Percentiles rank a stretch among this genome's conserved stretches.
Conservation (phyloP, 306 rosid species). For the Inga oerstediana region DNA sequence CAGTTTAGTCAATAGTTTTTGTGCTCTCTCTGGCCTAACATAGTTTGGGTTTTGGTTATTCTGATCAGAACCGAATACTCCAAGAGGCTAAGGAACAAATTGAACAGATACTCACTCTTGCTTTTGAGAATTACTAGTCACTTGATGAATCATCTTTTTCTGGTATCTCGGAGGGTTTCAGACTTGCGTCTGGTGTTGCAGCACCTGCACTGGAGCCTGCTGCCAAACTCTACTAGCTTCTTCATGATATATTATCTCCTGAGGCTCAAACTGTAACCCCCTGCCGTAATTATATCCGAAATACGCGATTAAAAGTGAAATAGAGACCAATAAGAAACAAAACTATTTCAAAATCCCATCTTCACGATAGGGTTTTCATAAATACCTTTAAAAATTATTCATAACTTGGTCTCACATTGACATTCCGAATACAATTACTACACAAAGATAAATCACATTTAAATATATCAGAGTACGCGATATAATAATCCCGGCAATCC, state of each 20-base stretch:
- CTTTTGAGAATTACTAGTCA: conserved; percentile 88
- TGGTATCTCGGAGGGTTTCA: conserved; percentile 79
- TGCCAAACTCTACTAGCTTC: conserved; percentile 82
- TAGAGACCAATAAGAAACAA: too few relatives aligned
- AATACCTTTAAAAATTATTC: too few relatives aligned
- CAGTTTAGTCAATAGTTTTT: conserved; percentile 5
- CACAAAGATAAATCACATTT: too few relatives aligned
- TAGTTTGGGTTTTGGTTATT: conserved; percentile 16
- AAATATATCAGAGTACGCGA: too few relatives aligned
- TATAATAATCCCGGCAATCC: too few relatives aligned
- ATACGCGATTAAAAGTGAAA: too few relatives aligned
- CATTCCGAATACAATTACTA: too few relatives aligned
- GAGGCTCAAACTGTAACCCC: conserved; percentile 98
- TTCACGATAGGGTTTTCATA: too few relatives aligned
- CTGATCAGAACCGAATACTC: conserved; percentile 79
- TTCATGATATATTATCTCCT: conserved; percentile 90
- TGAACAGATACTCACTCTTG: conserved; percentile 76
- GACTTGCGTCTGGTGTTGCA: conserved; percentile 71
- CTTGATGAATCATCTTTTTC: conserved; percentile 80
- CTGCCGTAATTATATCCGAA: too few relatives aligned
- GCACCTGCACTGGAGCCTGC: conserved; percentile 96
- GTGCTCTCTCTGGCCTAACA: conserved; percentile 40
- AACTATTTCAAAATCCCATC: too few relatives aligned
- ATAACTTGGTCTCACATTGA: too few relatives aligned
- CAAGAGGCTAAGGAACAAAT: conserved; percentile 94